Evolutionary conservation across 805 yeast genomes (phyloP).

Genomic region (Candida hungchunana): DNA sequence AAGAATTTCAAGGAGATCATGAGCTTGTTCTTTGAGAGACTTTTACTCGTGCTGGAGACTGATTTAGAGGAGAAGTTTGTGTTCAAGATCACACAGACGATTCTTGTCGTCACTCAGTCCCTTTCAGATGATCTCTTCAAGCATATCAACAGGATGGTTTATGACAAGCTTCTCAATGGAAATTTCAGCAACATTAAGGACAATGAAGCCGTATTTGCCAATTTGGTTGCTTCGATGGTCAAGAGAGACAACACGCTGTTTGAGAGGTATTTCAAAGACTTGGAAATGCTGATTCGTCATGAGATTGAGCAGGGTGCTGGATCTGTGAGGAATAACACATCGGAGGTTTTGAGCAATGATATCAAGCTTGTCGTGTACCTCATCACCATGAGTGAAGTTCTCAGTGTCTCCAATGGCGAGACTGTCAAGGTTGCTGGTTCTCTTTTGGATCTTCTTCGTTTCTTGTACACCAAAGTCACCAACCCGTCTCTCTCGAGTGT

Average conservation of each 20-base stretch:
- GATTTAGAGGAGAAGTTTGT: slow-evolving; percentile 34
- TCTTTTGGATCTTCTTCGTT: slow-evolving; percentile 35
- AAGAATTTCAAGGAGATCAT: slow-evolving; percentile 62
- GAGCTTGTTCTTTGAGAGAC: slow-evolving; percentile 48
- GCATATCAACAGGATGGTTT: slow-evolving; percentile 36
- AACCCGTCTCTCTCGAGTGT: slow-evolving; percentile 58
- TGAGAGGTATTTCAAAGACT: slow-evolving; percentile 21
- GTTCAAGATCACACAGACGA: slow-evolving; percentile 38
- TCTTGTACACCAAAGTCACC: slow-evolving; percentile 27
- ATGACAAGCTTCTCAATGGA: slow-evolving; percentile 41
- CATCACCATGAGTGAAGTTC: slow-evolving; percentile 61
- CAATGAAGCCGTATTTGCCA: slow-evolving; percentile 63
- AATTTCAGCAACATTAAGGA: slow-evolving; percentile 51
- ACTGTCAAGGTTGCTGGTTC: slow-evolving; percentile 42
- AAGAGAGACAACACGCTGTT: slow-evolving; percentile 43
- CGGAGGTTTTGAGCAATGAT: slow-evolving; percentile 73
- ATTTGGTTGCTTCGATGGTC: slow-evolving; percentile 67
- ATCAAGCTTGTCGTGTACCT: slow-evolving; percentile 68
- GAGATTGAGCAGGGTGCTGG: slow-evolving; percentile 86
- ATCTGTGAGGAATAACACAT: slow-evolving; percentile 51
- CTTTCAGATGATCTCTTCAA: slow-evolving; percentile 53
- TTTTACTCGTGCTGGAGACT: slow-evolving; percentile 60
- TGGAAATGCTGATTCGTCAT: slow-evolving; percentile 45
- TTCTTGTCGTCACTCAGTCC: slow-evolving; percentile 52
- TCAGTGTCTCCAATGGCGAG: slow-evolving; percentile 60